Evolutionary conservation across 148 eudicot species (phyloP).

Genomic region (Chenopodium album): DNA sequence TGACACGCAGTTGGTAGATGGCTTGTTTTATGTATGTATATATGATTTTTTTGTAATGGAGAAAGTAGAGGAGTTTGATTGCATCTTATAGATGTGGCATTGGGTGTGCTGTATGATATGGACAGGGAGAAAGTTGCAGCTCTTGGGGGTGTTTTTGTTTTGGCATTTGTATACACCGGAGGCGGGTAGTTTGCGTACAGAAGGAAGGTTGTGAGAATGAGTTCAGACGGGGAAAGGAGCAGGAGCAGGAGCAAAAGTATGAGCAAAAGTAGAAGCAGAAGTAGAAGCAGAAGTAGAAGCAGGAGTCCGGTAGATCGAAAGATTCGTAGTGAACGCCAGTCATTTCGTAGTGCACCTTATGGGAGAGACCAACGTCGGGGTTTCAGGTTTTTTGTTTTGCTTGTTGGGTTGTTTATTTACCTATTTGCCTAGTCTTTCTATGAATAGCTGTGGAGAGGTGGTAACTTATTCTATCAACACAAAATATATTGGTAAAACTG

Average conservation of each 20-base stretch:
- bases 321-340: constrained; percentile 57
- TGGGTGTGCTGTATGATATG: constrained; percentile 65
- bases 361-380: constrained; percentile 69
- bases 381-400: constrained; percentile 64
- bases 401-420: constrained; percentile 6
- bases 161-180: constrained; percentile 29
- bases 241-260: constrained; percentile 11
- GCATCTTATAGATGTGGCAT: constrained; percentile 50
- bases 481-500: not conserved
- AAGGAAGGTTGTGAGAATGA: constrained; percentile 50
- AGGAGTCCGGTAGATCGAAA: constrained; percentile 69
- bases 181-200: constrained; percentile 30
- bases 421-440: constrained; percentile 1
- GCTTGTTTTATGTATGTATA: constrained; percentile 32
- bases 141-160: constrained; percentile 36
- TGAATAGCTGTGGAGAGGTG: not conserved
- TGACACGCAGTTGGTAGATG: constrained; percentile 38
- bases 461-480: not conserved
- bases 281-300: constrained; percentile 46
- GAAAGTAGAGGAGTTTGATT: constrained; percentile 34
- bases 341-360: constrained; percentile 75
- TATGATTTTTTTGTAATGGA: constrained; percentile 41
- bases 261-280: constrained; percentile 50
- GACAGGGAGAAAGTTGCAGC: constrained; percentile 67
- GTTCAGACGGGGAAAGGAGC: constrained; percentile 26